phyloP scores from a whole-genome alignment of 2,329 filamentous ascomycete species.

The Colletotrichum lindemuthianum region DNA sequence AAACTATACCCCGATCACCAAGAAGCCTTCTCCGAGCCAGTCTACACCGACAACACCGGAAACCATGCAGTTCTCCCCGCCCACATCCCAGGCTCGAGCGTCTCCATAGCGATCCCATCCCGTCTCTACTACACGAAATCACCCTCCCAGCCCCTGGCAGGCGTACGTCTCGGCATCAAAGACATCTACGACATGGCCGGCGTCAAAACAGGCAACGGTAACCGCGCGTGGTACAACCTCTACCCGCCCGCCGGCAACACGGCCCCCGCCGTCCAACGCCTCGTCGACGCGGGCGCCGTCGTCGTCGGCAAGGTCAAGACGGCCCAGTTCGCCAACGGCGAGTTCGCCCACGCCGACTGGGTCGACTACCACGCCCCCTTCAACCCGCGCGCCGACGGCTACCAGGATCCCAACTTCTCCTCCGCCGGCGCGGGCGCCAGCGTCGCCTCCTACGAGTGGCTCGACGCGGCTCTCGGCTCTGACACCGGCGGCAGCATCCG shows the following conservation, averaged over 20 bases:
- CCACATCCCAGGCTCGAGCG: conserved; percentile 26
- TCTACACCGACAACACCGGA: neutral
- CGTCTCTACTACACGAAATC: conserved; percentile 64
- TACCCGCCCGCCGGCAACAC: conserved; percentile 60
- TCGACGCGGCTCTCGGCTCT: conserved; percentile 38
- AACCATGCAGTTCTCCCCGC: conserved; percentile 23
- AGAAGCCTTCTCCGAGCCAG: conserved; percentile 37
- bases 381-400: conserved; percentile 59
- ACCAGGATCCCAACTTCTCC: conserved; percentile 57
- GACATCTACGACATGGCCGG: conserved; percentile 68
- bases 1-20: conserved; percentile 40
- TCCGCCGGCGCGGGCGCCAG: conserved; percentile 49
- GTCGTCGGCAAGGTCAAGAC: conserved; percentile 60
- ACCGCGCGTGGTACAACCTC: conserved; percentile 66
- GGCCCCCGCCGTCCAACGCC: conserved; percentile 61
- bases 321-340: conserved; percentile 56
- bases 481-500: conserved; percentile 53
- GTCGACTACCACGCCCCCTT: conserved; percentile 54
- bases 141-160: conserved; percentile 58
- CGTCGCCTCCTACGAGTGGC: conserved; percentile 38
- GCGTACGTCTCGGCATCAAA: conserved; percentile 65
- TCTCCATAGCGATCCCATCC: conserved; percentile 60
- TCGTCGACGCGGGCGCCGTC: conserved; percentile 68
- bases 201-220: conserved; percentile 64
- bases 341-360: conserved; percentile 59